Evolutionary conservation across 257 asterid species (phyloP), one percentile per base, ranked within the genome.

Genomic region (Solanum corneliomulleri): DNA sequence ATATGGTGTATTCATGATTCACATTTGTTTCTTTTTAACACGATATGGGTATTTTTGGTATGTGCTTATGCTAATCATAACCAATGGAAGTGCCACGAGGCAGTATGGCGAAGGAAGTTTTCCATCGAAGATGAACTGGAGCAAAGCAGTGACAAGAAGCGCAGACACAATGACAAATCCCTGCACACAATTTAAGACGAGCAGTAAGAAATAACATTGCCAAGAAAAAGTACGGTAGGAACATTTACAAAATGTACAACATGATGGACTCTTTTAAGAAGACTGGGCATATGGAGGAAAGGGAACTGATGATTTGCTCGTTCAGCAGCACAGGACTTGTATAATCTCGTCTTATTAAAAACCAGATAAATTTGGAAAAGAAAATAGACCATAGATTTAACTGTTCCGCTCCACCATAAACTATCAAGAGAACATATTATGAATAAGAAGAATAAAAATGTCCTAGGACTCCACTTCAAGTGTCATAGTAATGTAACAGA

Each of bases 111-210:
- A 93, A 75, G 99, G 99, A 44, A 98, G 96, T 88, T 91, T 93
- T 33, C 98, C 98, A 60, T 97, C 99, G 41, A 95, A 95, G 84
- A 95, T 82, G 91, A 88, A 93, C 89, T 97, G 99, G 52, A 95
- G 91, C 89, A 97, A 89, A 45, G 99, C 99, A 13, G 99, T 97
- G 78, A 95, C 99, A 31, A 95, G 92, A 84, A 95, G 96, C 33
- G 99, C 99, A 87, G 98, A 95, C 58, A 97, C 99, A 64, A 94
- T 95, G 41, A 95, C 96, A 90, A 97, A 97, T 82, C 98, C 99
- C 99, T 97, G 93, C 90, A 86, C 78, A 15, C 82, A 88, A 76
- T 42, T 64, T 0, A 78, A 86, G 82, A 88, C 27, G 15, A 82
- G 82, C 78, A 84, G 12, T 18, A 66, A 11, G 58, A 56, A 49